Conservation (phyloP, 148 eudicot genomes). For the Vaccinium darrowii region DNA sequence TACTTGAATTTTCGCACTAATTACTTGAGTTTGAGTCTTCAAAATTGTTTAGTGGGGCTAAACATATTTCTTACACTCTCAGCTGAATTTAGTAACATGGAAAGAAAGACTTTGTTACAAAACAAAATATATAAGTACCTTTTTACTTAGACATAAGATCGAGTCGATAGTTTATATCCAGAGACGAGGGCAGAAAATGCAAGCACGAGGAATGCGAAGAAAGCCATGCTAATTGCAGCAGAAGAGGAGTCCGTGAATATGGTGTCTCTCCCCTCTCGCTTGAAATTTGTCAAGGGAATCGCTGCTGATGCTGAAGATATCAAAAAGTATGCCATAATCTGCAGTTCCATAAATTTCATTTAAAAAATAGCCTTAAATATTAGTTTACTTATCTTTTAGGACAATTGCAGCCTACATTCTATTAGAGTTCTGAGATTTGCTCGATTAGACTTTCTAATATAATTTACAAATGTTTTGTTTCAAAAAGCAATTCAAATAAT, state of each 20-base stretch:
- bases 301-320: slow-evolving; percentile 79
- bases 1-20: no score
- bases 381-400: neutral
- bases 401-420: neutral
- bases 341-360: slow-evolving; percentile 17
- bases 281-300: slow-evolving; percentile 64
- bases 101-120: no score
- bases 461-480: neutral
- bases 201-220: slow-evolving; percentile 63
- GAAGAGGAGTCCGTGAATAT: slow-evolving; percentile 73
- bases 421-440: neutral
- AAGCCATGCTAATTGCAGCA: slow-evolving; percentile 79
- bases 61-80: neutral
- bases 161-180: slow-evolving; percentile 72
- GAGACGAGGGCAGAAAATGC: slow-evolving; percentile 61
- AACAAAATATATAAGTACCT: no score
- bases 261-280: slow-evolving; percentile 61
- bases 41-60: neutral
- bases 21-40: neutral
- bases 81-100: neutral
- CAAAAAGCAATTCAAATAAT: neutral
- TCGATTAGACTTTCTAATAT: neutral
- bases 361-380: no score
- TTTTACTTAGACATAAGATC: slow-evolving; percentile 32
- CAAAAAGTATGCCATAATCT: slow-evolving; percentile 67